These are phyloP conservation scores for Podaxis sp. DNA, from an alignment of 768 basidiomycete genomes.

Conservation along the genomic window DNA sequence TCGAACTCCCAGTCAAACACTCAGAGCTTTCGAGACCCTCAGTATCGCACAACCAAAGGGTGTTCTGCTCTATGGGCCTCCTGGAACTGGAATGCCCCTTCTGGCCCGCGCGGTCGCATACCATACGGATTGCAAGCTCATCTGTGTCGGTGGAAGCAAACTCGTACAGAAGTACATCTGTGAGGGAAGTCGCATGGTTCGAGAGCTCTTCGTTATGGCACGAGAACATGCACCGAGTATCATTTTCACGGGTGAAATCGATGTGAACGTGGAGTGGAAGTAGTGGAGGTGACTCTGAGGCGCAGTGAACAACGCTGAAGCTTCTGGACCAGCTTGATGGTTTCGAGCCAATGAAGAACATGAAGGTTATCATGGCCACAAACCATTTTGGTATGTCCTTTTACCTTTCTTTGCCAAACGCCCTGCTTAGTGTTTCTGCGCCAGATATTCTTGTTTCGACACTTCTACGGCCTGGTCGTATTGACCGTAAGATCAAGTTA, in stretches of 20 bases:
- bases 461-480: slow-evolving; percentile 89
- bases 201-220: slow-evolving; percentile 98
- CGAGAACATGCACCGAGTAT: slow-evolving; percentile 96
- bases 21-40: slow-evolving; percentile 95
- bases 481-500: slow-evolving; percentile 89
- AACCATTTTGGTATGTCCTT: slow-evolving; percentile 79
- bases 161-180: slow-evolving; percentile 98
- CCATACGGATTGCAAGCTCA: slow-evolving; percentile 97
- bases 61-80: slow-evolving; percentile 92
- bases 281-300: slow-evolving; percentile 84
- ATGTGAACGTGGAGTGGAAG: slow-evolving; percentile 71
- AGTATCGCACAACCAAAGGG: slow-evolving; percentile 98
- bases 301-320: slow-evolving; percentile 90
- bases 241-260: slow-evolving; percentile 99
- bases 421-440: not conserved
- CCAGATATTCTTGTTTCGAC: slow-evolving; percentile 93
- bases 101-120: slow-evolving; percentile 95
- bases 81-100: slow-evolving; percentile 95
- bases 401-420: not conserved
- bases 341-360: slow-evolving; percentile 96
- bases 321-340: slow-evolving; percentile 87
- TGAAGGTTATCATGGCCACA: slow-evolving; percentile 95
- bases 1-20: slow-evolving; percentile 95
- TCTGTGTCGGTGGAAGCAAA: slow-evolving; percentile 91
- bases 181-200: slow-evolving; percentile 94